Evolutionary conservation across 2,329 filamentous ascomycete genomes (phyloP), one percentile per base, ranked within the genome.

Genomic region (Didymella lethalis): DNA sequence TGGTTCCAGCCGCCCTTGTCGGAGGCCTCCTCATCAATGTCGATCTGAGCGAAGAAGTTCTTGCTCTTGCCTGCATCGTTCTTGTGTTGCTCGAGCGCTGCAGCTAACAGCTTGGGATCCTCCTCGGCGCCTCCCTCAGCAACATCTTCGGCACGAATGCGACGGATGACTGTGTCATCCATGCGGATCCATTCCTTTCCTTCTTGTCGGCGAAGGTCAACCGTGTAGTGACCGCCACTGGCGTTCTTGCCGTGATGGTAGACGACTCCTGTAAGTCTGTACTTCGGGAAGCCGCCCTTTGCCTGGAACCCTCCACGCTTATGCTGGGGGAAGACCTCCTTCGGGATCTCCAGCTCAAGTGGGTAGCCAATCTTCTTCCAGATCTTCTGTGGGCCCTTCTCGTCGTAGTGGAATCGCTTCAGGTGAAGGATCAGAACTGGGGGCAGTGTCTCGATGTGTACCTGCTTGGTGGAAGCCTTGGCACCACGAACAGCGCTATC

Each of bases 341-440:
- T 90, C 0, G 95, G 95, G 63, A 99, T 92, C 75, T 98, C 94
- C 49, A 99, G 84, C 71, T 98, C 93, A 28, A 99, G 82, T 0
- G 95, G 95, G 72, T 99, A 99, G 20, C 93, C 94, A 58, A 99
- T 85, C 81, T 94, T 96, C 82, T 98, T 99, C 92, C 94, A 97
- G 64, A 98, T 96, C 83, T 99, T 99, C 71, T 97, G 90, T 0
- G 93, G 96, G 25, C 93, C 93, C 57, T 89, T 86, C 61, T 88
- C 91, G 70, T 98, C 93, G 70, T 97, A 98, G 70, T 97, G 92
- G 83, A 99, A 99, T 44, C 95, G 92, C 81, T 99, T 99, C 41
- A 99, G 84, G 73, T 99, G 95, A 8, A 99, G 85, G 53, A 98
- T 96, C 12, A 99, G 85, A 4, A 98, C 91, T 0, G 93, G 92